Conservation (phyloP, 768 basidiomycete species). For the Chlorophyllum brunneum region DNA sequence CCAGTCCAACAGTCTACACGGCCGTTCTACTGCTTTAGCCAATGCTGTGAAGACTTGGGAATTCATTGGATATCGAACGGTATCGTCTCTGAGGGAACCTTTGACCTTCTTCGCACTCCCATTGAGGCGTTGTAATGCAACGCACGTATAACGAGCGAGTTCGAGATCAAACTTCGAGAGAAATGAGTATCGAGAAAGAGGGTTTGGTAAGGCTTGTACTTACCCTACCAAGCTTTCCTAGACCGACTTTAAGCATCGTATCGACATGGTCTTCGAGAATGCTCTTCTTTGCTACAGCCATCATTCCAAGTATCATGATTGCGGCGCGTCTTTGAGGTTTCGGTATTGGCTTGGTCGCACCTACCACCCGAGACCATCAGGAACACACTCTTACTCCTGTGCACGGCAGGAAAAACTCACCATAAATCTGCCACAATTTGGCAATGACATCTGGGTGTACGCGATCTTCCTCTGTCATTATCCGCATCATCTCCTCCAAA, state of each 20-base stretch:
- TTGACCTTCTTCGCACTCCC: constrained; percentile 98
- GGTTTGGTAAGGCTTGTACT: constrained; percentile 3
- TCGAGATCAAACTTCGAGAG: constrained; percentile 70
- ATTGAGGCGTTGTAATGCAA: constrained; percentile 87
- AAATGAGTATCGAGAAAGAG: background rate
- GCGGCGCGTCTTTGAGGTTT: constrained; percentile 88
- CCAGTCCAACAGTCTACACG: constrained; percentile 88
- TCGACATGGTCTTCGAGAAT: constrained; percentile 78
- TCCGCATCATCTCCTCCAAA: constrained; percentile 93
- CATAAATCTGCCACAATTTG: constrained; percentile 96
- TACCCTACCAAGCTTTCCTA: constrained; percentile 84
- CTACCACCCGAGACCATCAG: constrained; percentile 32
- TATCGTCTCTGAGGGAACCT: constrained; percentile 87
- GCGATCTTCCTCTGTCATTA: constrained; percentile 88
- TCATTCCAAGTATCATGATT: constrained; percentile 96
- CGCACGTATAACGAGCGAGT: constrained; percentile 89
- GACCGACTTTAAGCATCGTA: constrained; percentile 77
- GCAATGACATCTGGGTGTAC: constrained; percentile 82
- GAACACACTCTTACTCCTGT: background rate
- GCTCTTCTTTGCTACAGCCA: constrained; percentile 80
- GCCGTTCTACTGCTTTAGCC: constrained; percentile 73
- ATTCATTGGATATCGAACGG: constrained; percentile 82
- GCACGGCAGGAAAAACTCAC: constrained; percentile 40
- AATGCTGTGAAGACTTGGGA: constrained; percentile 82
- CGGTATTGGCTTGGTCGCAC: constrained; percentile 70